phyloP scores from a whole-genome alignment of 768 basidiomycete genomes.

The Tulasnella sp. region DNA sequence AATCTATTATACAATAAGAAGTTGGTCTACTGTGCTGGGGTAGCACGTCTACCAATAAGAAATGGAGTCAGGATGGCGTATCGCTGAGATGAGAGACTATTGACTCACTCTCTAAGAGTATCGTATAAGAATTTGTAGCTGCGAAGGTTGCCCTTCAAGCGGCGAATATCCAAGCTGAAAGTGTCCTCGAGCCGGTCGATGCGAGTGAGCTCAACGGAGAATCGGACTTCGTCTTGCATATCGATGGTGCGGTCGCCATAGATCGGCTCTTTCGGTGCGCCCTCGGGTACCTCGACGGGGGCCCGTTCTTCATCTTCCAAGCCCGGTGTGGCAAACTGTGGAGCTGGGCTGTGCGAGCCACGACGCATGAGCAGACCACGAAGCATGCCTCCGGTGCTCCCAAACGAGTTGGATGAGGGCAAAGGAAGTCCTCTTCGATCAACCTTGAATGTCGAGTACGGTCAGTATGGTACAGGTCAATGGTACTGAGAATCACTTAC shows the following conservation, averaged over 20 bases:
- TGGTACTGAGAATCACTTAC: conserved; percentile 36
- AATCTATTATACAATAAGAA: neutral
- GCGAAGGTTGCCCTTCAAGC: conserved; percentile 84
- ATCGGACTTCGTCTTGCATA: conserved; percentile 90
- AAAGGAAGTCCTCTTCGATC: conserved; percentile 82
- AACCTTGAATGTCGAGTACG: conserved; percentile 37
- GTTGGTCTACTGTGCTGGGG: neutral
- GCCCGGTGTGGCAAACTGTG: conserved; percentile 24
- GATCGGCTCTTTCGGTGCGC: conserved; percentile 33
- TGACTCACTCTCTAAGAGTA: conserved; percentile 71
- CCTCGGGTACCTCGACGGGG: conserved; percentile 10
- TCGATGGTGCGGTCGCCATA: conserved; percentile 79
- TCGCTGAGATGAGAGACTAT: neutral
- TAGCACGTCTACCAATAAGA: neutral
- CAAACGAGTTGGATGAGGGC: conserved; percentile 62
- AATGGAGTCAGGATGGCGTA: neutral
- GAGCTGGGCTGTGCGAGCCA: conserved; percentile 59
- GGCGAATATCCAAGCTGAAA: conserved; percentile 82
- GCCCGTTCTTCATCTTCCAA: conserved; percentile 11
- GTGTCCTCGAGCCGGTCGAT: conserved; percentile 84
- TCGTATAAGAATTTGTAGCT: conserved; percentile 91
- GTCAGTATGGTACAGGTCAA: conserved; percentile 12
- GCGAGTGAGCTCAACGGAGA: conserved; percentile 87
- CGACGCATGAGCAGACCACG: conserved; percentile 81
- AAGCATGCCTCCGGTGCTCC: conserved; percentile 62